A percentile compares a stretch with the other conserved stretches of the same genome.
These are phyloP conservation scores for Delonix regia DNA, from an alignment of 306 rosid genomes.

Conservation along the genomic window DNA sequence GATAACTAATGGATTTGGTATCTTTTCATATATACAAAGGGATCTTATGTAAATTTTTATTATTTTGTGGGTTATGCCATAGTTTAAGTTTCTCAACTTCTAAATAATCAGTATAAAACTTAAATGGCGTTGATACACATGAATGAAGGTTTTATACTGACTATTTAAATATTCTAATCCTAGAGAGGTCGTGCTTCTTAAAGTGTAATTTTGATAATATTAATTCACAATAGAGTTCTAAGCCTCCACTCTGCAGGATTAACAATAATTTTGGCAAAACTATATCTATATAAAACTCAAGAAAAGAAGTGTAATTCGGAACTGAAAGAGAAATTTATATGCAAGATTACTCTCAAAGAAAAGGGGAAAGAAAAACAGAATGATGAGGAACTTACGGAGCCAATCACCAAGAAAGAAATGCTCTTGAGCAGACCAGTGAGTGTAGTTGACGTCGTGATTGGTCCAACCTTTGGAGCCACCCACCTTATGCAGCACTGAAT, in stretches of 20 bases:
- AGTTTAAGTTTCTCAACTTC: too few relatives aligned
- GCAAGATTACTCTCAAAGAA: background rate
- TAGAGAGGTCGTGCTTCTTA: too few relatives aligned
- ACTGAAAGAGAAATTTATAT: background rate
- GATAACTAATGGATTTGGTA: too few relatives aligned
- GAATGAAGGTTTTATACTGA: too few relatives aligned
- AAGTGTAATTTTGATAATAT: too few relatives aligned
- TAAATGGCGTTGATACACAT: too few relatives aligned
- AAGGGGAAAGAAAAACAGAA: background rate
- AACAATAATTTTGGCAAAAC: too few relatives aligned
- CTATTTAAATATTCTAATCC: too few relatives aligned
- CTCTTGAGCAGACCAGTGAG: constrained; percentile 60
- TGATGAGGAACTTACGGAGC: constrained; percentile 57
- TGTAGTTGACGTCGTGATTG: constrained; percentile 56
- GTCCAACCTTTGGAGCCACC: constrained; percentile 72
- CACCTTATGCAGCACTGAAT: constrained; percentile 51
- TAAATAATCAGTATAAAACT: too few relatives aligned
- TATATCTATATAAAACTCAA: background rate
- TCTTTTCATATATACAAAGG: too few relatives aligned
- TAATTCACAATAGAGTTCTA: background rate
- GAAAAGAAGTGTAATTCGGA: background rate
- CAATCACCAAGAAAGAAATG: constrained; percentile 67
- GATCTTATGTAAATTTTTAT: too few relatives aligned
- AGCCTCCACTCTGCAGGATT: background rate
- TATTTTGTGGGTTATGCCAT: too few relatives aligned